Base-by-base conservation (phyloP, 2,329 filamentous ascomycete genomes). In the Fusarium sp. region DNA sequence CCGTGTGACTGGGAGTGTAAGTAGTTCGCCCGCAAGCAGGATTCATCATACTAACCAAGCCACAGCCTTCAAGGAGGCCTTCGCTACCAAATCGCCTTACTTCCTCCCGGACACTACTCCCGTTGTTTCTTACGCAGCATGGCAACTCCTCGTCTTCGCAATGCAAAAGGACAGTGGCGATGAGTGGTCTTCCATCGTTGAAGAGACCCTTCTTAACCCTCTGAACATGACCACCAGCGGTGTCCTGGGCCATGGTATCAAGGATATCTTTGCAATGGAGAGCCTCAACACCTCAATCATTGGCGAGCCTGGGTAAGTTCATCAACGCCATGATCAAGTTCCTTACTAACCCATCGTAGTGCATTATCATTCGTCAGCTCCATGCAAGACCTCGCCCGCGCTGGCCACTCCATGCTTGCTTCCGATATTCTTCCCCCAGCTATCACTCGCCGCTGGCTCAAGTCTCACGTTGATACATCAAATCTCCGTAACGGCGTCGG, bases 401-500 rank as follows among this genome's bases (percentile, higher is more conserved):
- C 62, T 0, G 72, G 72, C 0, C 62, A 73, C 27, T 73, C 70
- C 4, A 74, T 74, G 13, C 53, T 58, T 3, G 62, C 63, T 5
- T 77, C 77, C 0, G 52, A 45, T 0, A 69, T 80, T 0, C 46
- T 78, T 11, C 41, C 69, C 0, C 46, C 70, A 1, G 61, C 67
- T 1, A 27, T 70, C 4, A 79, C 74, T 1, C 77, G 78, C 24
- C 76, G 78, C 34, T 80, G 78, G 78, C 72, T 80, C 0, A 76
- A 72, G 13, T 68, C 76, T 4, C 58, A 70, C 16, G 61, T 54
- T 25, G 76, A 78, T 25, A 79, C 78, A 6, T 79, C 78, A 2
- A 80, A 80, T 58, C 60, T 80, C 3, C 78, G 78, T 25, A 80
- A 80, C 41, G 76, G 75, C 4, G 78, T 78, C 7, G 78, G 78